A percentile compares a stretch with the other conserved stretches of the same genome.
phyloP scores from a whole-genome alignment of 176 grass and related monocot species.

The Avena sativa region DNA sequence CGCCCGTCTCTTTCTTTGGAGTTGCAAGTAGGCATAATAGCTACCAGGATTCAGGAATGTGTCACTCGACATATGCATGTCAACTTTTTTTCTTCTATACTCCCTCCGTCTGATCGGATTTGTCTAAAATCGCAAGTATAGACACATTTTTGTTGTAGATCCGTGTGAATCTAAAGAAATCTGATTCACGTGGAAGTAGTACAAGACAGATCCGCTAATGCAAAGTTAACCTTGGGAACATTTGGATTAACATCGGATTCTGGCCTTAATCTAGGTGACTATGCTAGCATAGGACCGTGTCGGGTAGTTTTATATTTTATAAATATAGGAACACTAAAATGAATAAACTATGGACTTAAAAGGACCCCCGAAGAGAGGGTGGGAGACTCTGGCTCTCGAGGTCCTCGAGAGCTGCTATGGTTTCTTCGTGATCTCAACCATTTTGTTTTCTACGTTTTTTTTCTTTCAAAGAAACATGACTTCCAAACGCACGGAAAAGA shows the following conservation, averaged over 20 bases:
- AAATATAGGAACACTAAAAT: not conserved
- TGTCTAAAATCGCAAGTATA: too few species aligned
- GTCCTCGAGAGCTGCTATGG: not conserved
- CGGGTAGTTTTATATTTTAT: not conserved
- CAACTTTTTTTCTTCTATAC: not conserved
- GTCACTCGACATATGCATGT: not conserved
- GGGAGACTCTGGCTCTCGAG: not conserved
- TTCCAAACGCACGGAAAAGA: too few species aligned
- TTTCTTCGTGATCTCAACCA: not conserved
- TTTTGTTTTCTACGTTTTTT: not conserved
- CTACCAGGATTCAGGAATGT: slow-evolving; percentile 12
- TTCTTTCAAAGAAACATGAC: too few species aligned
- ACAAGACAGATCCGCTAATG: not conserved
- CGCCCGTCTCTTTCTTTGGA: not conserved
- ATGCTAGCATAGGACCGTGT: not conserved
- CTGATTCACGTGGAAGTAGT: not conserved
- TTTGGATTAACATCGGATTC: not conserved
- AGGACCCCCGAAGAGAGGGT: not conserved
- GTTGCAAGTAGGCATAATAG: not conserved
- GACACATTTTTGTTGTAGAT: too few species aligned
- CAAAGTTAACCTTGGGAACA: not conserved
- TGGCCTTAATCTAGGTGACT: not conserved
- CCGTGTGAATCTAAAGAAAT: too few species aligned
- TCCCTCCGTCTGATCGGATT: too few species aligned
- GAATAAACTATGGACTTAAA: not conserved